Base-by-base conservation (phyloP, 176 grass and related monocot genomes). In the Chrysopogon serrulatus region DNA sequence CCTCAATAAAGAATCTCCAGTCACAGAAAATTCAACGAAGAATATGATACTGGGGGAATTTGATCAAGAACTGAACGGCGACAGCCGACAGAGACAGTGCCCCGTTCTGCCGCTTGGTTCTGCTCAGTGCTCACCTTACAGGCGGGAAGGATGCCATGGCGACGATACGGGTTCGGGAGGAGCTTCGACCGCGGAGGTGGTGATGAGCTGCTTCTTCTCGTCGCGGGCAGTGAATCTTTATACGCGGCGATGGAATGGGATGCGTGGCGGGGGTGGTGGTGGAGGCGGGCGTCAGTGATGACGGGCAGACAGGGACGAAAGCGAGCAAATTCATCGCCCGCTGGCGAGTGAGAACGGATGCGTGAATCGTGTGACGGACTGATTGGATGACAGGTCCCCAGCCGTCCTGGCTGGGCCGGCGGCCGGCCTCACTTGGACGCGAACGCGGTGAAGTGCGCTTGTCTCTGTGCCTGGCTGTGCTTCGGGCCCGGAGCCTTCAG, bases 121-220 rank as follows among this genome's bases (percentile, higher is more conserved):
- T n/a, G 8, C 24, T 28, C 57, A 14, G 17, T 48, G 37, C 78
- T 82, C 78, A 89, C 88, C 83, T 89, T 37, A 37, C 26, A 10
- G 83, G 88, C 12, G 54, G 41, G 43, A 71, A 26, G 49, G 83
- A 14, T 37, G 87, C 87, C 88, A 89, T 89, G 83, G 83, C 83
- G 78, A 65, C 78, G 41, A 49, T 71, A 15, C 77, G 34, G 26
- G 78, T 77, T 26, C 78, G 71, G 19, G 78, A 19, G 4, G 18
- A 36, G 2, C 40, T 18, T 54, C 19, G 69, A 3, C 19, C 41
- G 70, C 75, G 15, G 74, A 9, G 34, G 32, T n/a, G 62, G 49
- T 30, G 32, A 6, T 32, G 71, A 15, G 48, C 18, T 35, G 30
- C 21, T 10, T 3, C 53, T 28, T 12, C 11, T 10, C 5, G 18